Conservation (phyloP, 352 stramenopile species). For the Phytophthora sojae region DNA sequence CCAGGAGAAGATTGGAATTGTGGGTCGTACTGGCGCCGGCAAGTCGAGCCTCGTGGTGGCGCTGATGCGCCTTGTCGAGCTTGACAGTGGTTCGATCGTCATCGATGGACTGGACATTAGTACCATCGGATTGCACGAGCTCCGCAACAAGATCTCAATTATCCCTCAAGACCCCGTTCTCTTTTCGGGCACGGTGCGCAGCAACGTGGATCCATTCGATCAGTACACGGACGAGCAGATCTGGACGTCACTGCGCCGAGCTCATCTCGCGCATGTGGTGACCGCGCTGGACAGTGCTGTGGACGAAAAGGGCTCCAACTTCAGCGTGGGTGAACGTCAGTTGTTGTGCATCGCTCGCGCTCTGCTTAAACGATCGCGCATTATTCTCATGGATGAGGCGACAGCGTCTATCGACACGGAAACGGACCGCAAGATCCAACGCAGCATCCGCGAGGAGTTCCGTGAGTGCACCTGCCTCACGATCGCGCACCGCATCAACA, state of each 20-base stretch:
- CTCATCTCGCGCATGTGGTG: constrained; percentile 79
- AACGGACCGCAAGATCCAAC: constrained; percentile 92
- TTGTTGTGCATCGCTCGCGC: constrained; percentile 96
- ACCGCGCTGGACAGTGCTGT: constrained; percentile 52
- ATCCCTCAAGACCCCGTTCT: constrained; percentile 96
- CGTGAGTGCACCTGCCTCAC: constrained; percentile 94
- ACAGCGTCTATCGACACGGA: constrained; percentile 93
- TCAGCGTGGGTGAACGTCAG: constrained; percentile 96
- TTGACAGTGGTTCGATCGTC: constrained; percentile 69
- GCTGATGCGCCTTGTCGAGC: constrained; percentile 92
- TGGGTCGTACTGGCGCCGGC: constrained; percentile 87
- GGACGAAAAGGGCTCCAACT: constrained; percentile 95
- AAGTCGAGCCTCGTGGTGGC: constrained; percentile 93
- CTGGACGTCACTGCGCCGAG: constrained; percentile 80
- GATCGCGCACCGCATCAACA: constrained; percentile 98
- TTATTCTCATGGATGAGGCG: constrained; percentile 99
- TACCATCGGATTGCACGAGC: constrained; percentile 57
- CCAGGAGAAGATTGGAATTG: constrained; percentile 89
- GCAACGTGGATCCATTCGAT: constrained; percentile 94
- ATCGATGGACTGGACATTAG: constrained; percentile 76
- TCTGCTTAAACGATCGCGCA: constrained; percentile 90
- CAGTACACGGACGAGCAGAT: constrained; percentile 91
- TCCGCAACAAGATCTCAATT: constrained; percentile 81
- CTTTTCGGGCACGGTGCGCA: constrained; percentile 93
- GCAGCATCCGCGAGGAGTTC: constrained; percentile 95